Base-by-base conservation (phyloP, 1,284 basidiomycete genomes). In the Lentinus polychrous region DNA sequence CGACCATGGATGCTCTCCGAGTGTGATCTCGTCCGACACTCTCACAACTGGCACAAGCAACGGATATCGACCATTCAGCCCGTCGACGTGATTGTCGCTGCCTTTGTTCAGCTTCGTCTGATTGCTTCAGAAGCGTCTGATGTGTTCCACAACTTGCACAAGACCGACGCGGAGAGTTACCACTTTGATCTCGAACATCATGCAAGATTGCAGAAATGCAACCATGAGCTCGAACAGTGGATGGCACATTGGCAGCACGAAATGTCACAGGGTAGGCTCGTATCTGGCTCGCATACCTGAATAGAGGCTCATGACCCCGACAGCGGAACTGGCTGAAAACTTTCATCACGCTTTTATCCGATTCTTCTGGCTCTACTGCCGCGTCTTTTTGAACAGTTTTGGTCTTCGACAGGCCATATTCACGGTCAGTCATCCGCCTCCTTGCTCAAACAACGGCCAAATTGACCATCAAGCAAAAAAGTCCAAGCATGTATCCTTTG, bases 1-100 rank as follows among this genome's bases (percentile, higher is more conserved):
- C 74, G 83, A 40, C 79, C 79, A 51, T 90, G 86, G 85, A 91
- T 91, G 88, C 73, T 91, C 31, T 85, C 83, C 7, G 86, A 89
- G 65, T 83, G 85, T 58, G 84, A 88, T 58, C 72, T 89, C 50
- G 76, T 89, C 46, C 72, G 79, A 49, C 73, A 85, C 57, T 75
- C 82, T 8, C 65, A 62, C 32, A 74, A 68, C 23, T 91, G 88
- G 87, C 87, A 89, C 61, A 74, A 80, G 60, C 71, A 75, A 40
- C 75, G 74, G 34, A 75, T 73, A 27, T 57, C 65, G 41, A 64
- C 73, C 12, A 71, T 78, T 45, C 78, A 83, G 27, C 86, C 84
- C 7, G 86, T 89, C 65, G 87, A 91, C 60, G 86, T 88, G 38
- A 78, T 91, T 54, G 72, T 90, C 14, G 75, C 81, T 15, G 80